Base-by-base conservation (phyloP, 2,329 filamentous ascomycete species). In the Exophiala bonariae region DNA sequence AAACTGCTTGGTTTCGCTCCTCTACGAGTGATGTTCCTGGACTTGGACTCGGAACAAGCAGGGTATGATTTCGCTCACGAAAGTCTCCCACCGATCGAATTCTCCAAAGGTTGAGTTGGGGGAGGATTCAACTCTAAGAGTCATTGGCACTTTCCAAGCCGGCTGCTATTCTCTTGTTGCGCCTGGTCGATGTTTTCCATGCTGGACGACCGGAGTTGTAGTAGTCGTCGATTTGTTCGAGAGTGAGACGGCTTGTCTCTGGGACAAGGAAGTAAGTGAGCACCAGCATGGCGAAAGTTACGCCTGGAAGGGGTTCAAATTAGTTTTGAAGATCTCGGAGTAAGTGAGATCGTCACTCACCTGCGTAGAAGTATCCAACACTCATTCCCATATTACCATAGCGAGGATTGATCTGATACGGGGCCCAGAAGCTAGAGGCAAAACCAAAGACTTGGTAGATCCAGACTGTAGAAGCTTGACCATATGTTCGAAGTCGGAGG, bases 311-410 rank as follows among this genome's bases (percentile, higher is more conserved):
- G 7, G 9, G 23, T n/a, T 28, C 10, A 28, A 11, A 14, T 33
- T 4, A 4, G 23, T 30, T 19, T 7, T n/a, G 14, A 23, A 20
- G 16, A 3, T 14, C 8, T 11, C 6, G n/a, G 9, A 43, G 20
- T 17, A 32, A 35, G 9, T 22, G 19, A 18, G 16, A 22, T 4
- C 14, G 18, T 11, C 31, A 32, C n/a, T n/a, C 11, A 48, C 45
- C 59, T 1, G 56, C 58, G 37, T 63, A 63, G 32, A 63, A 63
- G 30, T 63, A 63, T 2, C 61, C 61, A n/a, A 63, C 61, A 38
- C 54, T 60, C 3, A 59, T 26, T 1, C 61, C 60, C 60, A 61
- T 61, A 31, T 61, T 58, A 3, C 60, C 60, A 40, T 62, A 52
- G 13, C 56, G 34, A 1, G 47, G 34, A 22, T 57, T 54, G 14